Conservation (phyloP, 352 stramenopile species). For the Phytophthora macrochlamydospora region DNA sequence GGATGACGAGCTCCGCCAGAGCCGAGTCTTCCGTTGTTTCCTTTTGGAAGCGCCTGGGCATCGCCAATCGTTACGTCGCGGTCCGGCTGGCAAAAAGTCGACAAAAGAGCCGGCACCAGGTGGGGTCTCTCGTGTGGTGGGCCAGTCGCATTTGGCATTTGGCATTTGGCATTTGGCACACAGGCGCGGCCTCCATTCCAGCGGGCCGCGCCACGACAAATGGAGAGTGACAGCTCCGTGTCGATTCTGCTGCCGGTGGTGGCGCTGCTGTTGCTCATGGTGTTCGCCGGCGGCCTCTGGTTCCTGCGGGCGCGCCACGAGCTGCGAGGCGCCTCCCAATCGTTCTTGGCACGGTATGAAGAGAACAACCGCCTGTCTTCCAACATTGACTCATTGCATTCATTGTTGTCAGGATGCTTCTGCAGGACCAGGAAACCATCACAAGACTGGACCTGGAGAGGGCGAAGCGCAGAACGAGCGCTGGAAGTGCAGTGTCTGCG, state of each 20-base stretch:
- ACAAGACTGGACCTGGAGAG: slow-evolving; percentile 80
- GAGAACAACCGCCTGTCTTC: neutral
- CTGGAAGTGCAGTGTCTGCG: slow-evolving; percentile 80
- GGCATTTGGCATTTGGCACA: no score
- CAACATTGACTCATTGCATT: no score
- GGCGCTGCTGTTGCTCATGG: slow-evolving; percentile 66
- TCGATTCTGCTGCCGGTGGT: slow-evolving; percentile 76
- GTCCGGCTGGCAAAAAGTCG: no score
- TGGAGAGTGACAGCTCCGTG: slow-evolving; percentile 51
- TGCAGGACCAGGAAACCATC: slow-evolving; percentile 60
- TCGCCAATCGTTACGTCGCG: no score
- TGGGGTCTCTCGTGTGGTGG: no score
- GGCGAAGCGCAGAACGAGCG: slow-evolving; percentile 63
- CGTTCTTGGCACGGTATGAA: slow-evolving; percentile 47
- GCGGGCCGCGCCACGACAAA: neutral
- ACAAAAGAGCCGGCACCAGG: no score
- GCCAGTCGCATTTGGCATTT: no score
- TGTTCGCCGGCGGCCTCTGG: slow-evolving; percentile 69
- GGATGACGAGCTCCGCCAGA: no score
- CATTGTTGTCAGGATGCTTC: slow-evolving; percentile 39
- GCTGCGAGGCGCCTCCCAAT: slow-evolving; percentile 38
- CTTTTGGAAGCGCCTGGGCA: no score
- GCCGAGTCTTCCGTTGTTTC: no score
- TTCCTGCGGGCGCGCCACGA: slow-evolving; percentile 61
- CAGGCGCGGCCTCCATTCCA: no score